Evolutionary conservation across 306 rosid species (phyloP).

Genomic region (Inga oerstediana): DNA sequence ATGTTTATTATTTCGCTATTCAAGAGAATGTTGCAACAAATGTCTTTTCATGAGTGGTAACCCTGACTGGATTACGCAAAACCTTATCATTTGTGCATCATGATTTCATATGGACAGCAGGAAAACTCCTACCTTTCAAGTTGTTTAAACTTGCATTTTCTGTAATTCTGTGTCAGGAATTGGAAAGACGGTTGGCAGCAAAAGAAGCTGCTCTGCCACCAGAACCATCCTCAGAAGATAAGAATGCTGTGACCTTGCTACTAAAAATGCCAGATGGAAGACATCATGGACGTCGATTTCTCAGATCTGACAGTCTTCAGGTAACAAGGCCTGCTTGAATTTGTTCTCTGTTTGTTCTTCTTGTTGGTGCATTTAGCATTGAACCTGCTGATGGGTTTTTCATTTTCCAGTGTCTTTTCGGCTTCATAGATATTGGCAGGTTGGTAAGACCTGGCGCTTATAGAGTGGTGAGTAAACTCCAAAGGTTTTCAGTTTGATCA

Average conservation of each 20-base stretch:
- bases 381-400: constrained; percentile 40
- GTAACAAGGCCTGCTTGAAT: constrained; percentile 39
- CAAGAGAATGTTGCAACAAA: not conserved
- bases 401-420: constrained; percentile 70
- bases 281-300: constrained; percentile 91
- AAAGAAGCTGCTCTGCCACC: constrained; percentile 79
- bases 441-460: constrained; percentile 78
- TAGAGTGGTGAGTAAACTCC: constrained; percentile 76
- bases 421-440: constrained; percentile 86
- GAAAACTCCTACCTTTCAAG: constrained; percentile 6
- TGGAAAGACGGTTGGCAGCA: constrained; percentile 74
- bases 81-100: too few species aligned
- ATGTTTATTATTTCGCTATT: not conserved
- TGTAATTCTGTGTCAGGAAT: constrained; percentile 58
- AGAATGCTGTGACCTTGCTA: constrained; percentile 71
- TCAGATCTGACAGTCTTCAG: constrained; percentile 84
- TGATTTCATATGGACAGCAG: not conserved
- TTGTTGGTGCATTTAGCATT: constrained; percentile 2
- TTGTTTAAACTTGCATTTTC: constrained; percentile 35
- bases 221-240: constrained; percentile 80
- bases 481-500: not conserved
- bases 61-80: not conserved
- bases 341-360: not conserved
- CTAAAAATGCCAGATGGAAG: constrained; percentile 98
- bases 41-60: constrained; percentile 11